A percentile compares a stretch with the other conserved stretches of the same genome.
Conservation (phyloP, 2,329 filamentous ascomycete genomes). For the Cladorrhinum sp. region DNA sequence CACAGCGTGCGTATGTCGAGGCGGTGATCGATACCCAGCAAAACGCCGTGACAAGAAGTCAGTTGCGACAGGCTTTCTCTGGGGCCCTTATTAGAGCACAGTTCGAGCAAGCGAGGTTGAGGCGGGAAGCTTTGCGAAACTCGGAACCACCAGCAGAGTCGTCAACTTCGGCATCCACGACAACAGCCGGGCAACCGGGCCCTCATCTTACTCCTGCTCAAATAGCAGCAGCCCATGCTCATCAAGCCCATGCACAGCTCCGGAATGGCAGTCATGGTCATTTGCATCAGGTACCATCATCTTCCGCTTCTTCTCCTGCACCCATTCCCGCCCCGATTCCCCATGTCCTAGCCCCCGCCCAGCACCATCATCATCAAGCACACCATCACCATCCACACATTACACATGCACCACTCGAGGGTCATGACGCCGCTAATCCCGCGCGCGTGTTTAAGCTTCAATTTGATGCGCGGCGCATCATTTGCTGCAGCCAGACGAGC, state of each 20-base stretch:
- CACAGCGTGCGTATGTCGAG: constrained; percentile 48
- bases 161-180: not conserved
- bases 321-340: not conserved
- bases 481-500: constrained; percentile 89
- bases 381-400: constrained; percentile 21
- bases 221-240: constrained; percentile 21
- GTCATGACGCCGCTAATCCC: constrained; percentile 47
- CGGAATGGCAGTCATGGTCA: constrained; percentile 20
- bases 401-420: constrained; percentile 17
- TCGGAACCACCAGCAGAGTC: constrained; percentile 15
- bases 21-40: constrained; percentile 50
- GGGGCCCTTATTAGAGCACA: constrained; percentile 46
- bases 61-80: constrained; percentile 50
- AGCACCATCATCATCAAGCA: constrained; percentile 9
- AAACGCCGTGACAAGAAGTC: constrained; percentile 46
- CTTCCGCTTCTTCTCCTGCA: constrained; percentile 9
- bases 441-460: constrained; percentile 90
- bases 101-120: constrained; percentile 39
- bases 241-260: constrained; percentile 23
- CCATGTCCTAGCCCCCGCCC: constrained; percentile 11
- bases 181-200: not conserved
- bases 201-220: constrained; percentile 15
- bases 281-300: constrained; percentile 27
- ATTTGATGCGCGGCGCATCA: constrained; percentile 88
- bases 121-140: constrained; percentile 28